These are phyloP conservation scores for Casaregolazyma suthepensis DNA, from an alignment of 1,139 yeast species.

Conservation along the genomic window DNA sequence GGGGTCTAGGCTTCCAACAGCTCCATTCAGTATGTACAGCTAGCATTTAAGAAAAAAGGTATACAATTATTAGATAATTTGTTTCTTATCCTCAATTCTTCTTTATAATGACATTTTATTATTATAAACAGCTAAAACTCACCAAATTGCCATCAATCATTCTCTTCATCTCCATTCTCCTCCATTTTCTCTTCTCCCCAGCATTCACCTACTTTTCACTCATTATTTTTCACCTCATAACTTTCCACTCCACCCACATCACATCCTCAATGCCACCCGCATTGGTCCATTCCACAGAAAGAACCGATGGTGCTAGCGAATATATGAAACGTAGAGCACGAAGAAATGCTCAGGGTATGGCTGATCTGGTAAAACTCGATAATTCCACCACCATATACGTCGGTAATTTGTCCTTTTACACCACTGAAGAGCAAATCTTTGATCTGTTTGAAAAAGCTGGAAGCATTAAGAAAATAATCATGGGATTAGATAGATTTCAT, in stretches of 20 bases:
- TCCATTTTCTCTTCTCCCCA: neutral
- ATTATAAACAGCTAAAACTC: neutral
- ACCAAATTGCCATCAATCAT: too few relatives aligned
- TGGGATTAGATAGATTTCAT: constrained; percentile 88
- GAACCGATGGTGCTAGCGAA: constrained; percentile 73
- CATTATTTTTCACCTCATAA: neutral
- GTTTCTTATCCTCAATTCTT: neutral
- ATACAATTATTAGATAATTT: too few relatives aligned
- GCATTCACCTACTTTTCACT: neutral
- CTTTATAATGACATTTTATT: neutral
- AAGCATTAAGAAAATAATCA: constrained; percentile 64
- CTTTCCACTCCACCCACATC: neutral
- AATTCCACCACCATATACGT: constrained; percentile 74
- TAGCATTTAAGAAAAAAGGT: too few relatives aligned
- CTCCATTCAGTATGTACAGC: too few relatives aligned
- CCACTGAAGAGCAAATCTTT: constrained; percentile 89
- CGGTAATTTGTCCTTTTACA: constrained; percentile 78
- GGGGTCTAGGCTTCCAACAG: neutral
- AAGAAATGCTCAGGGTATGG: constrained; percentile 35
- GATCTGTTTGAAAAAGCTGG: constrained; percentile 78
- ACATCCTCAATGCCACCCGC: constrained; percentile 1
- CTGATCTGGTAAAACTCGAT: constrained; percentile 58
- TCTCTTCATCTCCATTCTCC: neutral
- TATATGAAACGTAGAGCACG: constrained; percentile 72
- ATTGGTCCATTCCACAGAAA: constrained; percentile 44